These are phyloP conservation scores for Fusarium anguioides DNA, from an alignment of 2,329 filamentous ascomycete genomes.

Conservation along the genomic window DNA sequence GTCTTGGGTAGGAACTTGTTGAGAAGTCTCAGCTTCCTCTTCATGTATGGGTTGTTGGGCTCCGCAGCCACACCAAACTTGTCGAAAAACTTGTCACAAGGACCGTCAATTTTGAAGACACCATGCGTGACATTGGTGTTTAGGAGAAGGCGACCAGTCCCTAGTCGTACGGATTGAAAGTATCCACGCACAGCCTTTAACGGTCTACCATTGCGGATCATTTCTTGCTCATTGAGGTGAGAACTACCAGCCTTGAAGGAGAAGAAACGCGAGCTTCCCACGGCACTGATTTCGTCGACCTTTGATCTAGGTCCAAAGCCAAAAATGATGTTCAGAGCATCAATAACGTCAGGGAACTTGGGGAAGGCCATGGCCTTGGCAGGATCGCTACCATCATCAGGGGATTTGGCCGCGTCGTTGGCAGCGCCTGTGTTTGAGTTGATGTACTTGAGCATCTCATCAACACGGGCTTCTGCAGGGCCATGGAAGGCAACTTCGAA, in stretches of 20 bases:
- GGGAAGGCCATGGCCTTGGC: slow-evolving; percentile 53
- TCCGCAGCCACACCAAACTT: slow-evolving; percentile 36
- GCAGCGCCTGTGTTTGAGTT: slow-evolving; percentile 54
- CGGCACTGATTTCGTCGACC: slow-evolving; percentile 49
- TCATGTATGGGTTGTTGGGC: slow-evolving; percentile 6
- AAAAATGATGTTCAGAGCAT: slow-evolving; percentile 64
- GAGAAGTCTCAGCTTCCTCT: slow-evolving; percentile 44
- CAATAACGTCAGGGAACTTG: slow-evolving; percentile 60
- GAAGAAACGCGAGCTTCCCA: slow-evolving; percentile 64
- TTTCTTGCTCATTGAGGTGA: slow-evolving; percentile 36
- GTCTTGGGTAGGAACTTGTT: slow-evolving; percentile 54
- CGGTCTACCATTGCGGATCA: slow-evolving; percentile 46
- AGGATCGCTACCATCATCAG: slow-evolving; percentile 8
- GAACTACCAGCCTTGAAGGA: slow-evolving; percentile 49
- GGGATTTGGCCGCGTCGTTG: slow-evolving; percentile 38
- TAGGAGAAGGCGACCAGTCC: slow-evolving; percentile 64
- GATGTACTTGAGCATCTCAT: slow-evolving; percentile 58
- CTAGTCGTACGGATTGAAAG: slow-evolving; percentile 65
- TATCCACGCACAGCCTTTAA: slow-evolving; percentile 62
- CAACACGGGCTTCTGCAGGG: slow-evolving; percentile 53
- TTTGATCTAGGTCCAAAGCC: slow-evolving; percentile 57
- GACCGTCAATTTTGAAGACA: slow-evolving; percentile 59
- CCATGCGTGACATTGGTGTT: slow-evolving; percentile 67
- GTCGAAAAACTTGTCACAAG: slow-evolving; percentile 51
- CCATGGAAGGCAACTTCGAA: slow-evolving; percentile 58